phyloP scores from a whole-genome alignment of 495 filamentous ascomycete genomes.

The Margaritispora aquatica region DNA sequence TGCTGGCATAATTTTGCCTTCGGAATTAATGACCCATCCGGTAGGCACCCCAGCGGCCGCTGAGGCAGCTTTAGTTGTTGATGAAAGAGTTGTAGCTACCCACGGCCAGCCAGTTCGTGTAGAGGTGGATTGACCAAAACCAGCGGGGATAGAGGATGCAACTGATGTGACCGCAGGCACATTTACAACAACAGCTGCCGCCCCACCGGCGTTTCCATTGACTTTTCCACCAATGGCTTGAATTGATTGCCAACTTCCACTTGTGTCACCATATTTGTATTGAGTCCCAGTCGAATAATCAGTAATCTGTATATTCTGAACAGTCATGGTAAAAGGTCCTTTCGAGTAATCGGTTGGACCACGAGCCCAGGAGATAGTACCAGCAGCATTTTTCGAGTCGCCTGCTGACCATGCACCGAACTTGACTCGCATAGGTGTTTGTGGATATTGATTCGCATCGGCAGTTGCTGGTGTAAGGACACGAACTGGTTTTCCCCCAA shows the following conservation, averaged over 20 bases:
- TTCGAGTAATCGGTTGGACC: conserved; percentile 60
- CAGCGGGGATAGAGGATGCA: conserved; percentile 23
- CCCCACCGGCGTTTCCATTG: conserved; percentile 29
- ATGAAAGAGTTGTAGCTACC: conserved; percentile 37
- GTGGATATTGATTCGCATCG: conserved; percentile 54
- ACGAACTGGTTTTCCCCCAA: conserved; percentile 55
- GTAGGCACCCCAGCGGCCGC: conserved; percentile 49
- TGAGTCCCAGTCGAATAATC: conserved; percentile 81
- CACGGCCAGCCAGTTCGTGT: conserved; percentile 48
- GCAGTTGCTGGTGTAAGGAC: conserved; percentile 51
- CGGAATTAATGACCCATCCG: conserved; percentile 69
- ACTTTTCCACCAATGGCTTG: conserved; percentile 60
- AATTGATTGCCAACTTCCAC: conserved; percentile 66
- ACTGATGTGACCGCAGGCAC: conserved; percentile 19
- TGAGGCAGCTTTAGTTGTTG: conserved; percentile 21
- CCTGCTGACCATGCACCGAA: conserved; percentile 72
- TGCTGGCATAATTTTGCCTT: conserved; percentile 61
- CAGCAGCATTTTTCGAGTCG: conserved; percentile 53
- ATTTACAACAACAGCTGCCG: conserved; percentile 12
- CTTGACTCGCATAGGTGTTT: conserved; percentile 68
- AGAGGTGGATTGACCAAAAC: conserved; percentile 18
- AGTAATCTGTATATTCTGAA: conserved; percentile 61
- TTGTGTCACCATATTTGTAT: conserved; percentile 63
- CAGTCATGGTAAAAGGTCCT: conserved; percentile 74
- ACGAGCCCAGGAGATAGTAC: conserved; percentile 70